Evolutionary conservation across 768 basidiomycete species (phyloP), one percentile per base, ranked within the genome.

Genomic region (Neoboletus magnificus): DNA sequence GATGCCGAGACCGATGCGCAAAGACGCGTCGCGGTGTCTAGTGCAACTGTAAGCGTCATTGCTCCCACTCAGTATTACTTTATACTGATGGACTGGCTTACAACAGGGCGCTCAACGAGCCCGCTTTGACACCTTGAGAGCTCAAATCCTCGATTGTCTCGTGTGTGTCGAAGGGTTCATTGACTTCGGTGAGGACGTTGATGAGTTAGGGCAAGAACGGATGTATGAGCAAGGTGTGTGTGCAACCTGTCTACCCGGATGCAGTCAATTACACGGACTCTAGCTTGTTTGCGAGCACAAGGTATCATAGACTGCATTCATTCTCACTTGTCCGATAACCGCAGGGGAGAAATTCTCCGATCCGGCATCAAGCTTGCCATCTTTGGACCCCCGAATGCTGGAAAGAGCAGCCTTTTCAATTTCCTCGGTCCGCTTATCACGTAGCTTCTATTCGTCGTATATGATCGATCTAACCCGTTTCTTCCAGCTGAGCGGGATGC

Each of bases 351-450:
- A 68, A 84, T 96, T 48, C 74, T 94, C 56, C 84, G 91, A 13
- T 82, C 84, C 1, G 94, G 93, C 3, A 81, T 95, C 46, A 84
- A 83, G 43, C 76, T 96, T 10, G 87, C 90, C 15, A 94, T 97
- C 37, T 93, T 94, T 64, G 93, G 93, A 1, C 91, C 93, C 23
- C 91, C 94, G 0, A 97, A 97, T 63, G 92, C 89, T 1, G 94
- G 93, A n/a, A 97, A 96, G 74, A 93, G 91, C 65, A 91, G 87
- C 63, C 69, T 93, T 20, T 77, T 93, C 45, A 96, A 96, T 64
- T 92, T 85, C 67, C 76, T 96, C 13, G 89, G 93, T 87, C 62
- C 15, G 72, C 63, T 33, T 12, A 37, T 41, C 1, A 27, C 44
- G 37, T 20, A 11, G 22, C 35, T 1, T 44, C 33, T n/a, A 13